Evolutionary conservation across 2,329 filamentous ascomycete species (phyloP).

Genomic region (Onygenales sp.): DNA sequence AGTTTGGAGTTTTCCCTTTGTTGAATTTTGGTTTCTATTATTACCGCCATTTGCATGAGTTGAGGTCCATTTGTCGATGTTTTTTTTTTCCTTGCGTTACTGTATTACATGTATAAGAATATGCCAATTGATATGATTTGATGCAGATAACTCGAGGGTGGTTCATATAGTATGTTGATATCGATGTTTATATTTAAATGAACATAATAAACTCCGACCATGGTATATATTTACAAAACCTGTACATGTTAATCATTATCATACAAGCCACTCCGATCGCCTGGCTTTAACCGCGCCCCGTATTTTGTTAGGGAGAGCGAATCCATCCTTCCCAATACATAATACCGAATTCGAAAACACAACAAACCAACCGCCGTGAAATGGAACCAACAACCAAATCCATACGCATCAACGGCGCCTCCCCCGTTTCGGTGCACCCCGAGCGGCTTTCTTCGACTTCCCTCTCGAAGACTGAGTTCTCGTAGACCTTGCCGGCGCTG

Average conservation of each 20-base stretch:
- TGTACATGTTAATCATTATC: background rate
- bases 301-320: too few species aligned
- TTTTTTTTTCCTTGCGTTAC: background rate
- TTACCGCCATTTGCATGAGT: background rate
- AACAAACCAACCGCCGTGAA: background rate
- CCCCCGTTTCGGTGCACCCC: constrained; percentile 24
- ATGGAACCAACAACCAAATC: background rate
- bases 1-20: background rate
- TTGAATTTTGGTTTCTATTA: background rate
- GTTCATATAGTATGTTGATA: background rate
- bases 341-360: background rate
- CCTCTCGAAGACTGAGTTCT: constrained; percentile 25
- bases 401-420: constrained; percentile 20
- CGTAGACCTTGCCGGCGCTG: constrained; percentile 25
- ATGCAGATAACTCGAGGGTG: background rate
- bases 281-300: background rate
- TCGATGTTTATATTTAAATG: background rate
- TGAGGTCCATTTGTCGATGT: background rate
- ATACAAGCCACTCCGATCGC: background rate
- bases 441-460: constrained; percentile 24
- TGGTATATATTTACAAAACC: background rate
- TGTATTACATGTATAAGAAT: constrained; percentile 3
- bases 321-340: too few species aligned
- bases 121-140: background rate
- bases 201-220: background rate